Conservation (phyloP, 2,329 filamentous ascomycete genomes). For the Keithomyces neogunnii region DNA sequence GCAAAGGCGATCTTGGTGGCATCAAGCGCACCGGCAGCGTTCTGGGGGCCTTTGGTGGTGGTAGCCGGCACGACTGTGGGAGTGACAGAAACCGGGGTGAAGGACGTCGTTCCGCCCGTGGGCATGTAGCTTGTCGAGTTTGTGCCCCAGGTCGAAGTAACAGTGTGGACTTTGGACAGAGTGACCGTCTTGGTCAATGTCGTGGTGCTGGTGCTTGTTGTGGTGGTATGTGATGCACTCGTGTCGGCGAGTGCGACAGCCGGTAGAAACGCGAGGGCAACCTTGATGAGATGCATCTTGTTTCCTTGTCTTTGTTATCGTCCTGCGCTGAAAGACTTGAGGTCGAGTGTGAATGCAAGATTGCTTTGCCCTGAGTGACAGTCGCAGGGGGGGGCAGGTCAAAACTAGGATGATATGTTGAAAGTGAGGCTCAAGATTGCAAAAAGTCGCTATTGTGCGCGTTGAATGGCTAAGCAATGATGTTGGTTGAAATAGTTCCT, state of each 20-base stretch:
- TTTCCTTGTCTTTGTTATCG: background rate
- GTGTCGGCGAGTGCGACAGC: slow-evolving; percentile 41
- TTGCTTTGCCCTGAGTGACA: no score
- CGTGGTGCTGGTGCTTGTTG: slow-evolving; percentile 40
- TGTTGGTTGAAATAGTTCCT: no score
- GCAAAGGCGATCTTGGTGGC: slow-evolving; percentile 37
- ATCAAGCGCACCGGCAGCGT: slow-evolving; percentile 34
- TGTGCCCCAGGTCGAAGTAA: slow-evolving; percentile 21
- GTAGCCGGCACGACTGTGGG: slow-evolving; percentile 12
- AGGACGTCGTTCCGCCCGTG: slow-evolving; percentile 15
- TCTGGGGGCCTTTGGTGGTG: slow-evolving; percentile 28
- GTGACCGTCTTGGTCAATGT: slow-evolving; percentile 44
- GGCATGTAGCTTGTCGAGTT: slow-evolving; percentile 26
- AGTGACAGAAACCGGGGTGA: slow-evolving; percentile 13
- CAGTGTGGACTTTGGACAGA: slow-evolving; percentile 36
- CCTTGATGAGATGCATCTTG: slow-evolving; percentile 23
- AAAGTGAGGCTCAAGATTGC: no score
- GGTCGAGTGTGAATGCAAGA: no score
- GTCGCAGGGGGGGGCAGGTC: no score
- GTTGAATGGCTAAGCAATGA: no score
- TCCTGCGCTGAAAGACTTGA: background rate
- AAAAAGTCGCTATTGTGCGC: no score
- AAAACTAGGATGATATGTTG: no score
- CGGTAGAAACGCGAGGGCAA: slow-evolving; percentile 43
- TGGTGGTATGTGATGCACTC: slow-evolving; percentile 25